Base-by-base conservation (phyloP, 495 filamentous ascomycete genomes). In the Penicillium flavigenum region DNA sequence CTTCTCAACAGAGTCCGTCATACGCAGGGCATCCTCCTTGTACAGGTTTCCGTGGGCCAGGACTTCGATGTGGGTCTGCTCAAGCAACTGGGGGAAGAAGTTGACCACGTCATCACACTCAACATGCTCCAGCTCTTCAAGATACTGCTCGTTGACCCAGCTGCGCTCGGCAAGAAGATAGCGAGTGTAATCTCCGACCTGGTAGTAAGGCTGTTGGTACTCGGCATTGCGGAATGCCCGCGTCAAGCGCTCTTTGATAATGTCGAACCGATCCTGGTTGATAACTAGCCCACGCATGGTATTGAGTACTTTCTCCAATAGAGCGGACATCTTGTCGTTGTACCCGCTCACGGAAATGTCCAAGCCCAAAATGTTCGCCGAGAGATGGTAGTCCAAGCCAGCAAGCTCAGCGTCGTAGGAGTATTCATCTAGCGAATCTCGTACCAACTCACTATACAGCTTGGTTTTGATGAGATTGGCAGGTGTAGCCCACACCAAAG, bases 351-450 rank as follows among this genome's bases (percentile, higher is more conserved):
- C 82, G 34, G 88, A 87, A 39, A 96, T 79, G 54, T 89, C 86
- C 24, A 98, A 65, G 0, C 95, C 95, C 47, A 86, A 74, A 2
- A 80, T 80, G 62, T 88, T 87, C 19, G 82, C 80, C 10, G 78
- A 77, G 2, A 98, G 81, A 43, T 83, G 82, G 70, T 98, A 99
- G 47, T 91, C 86, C 48, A 99, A 69, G 1, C 94, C 94, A 29
- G 94, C 88, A 59, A 98, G 85, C 66, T 98, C 94, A 16, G 94
- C 94, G 68, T 97, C 92, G 62, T 99, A 99, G 5, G 93, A 88
- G 73, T 96, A 99, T 67, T 98, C 95, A 48, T 87, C 89, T 44
- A 99, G 73, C 4, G 90, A 89, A 72, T 99, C 94, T 52, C 88
- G 81, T 20, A 98, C 90, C 22, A 97, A 79, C 61, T 95, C 91